Base-by-base conservation (phyloP, 208 protist genomes). In the Acanthamoeba healyi region DNA sequence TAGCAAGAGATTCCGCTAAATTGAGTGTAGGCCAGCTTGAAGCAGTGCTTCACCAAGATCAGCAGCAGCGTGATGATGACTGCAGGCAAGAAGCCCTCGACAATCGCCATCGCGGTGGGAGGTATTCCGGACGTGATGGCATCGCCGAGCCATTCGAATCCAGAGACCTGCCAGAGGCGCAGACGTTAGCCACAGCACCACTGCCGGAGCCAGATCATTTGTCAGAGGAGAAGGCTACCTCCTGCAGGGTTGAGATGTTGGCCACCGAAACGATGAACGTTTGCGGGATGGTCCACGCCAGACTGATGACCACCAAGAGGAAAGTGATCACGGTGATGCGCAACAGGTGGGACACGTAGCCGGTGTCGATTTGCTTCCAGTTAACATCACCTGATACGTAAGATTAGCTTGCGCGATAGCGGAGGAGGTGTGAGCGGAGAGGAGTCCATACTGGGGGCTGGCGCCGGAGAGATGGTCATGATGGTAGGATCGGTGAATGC, bases 291-390 rank as follows among this genome's bases (percentile, higher is more conserved):
- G 42, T 58, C 77, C 77, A 86, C 26, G 29, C 77, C 9, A 86
- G 77, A 15, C 44, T 42, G 77, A 86, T 86, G 6, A 86, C 42
- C 44, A 58, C 44, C 29, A 86, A 26, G n/a, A 36, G 12, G 10
- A 58, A 14, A 7, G 77, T 86, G 26, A 86, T 86, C 26, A 86
- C 38, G 10, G 14, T 9, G 44, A 86, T 86, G 7, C 46, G 40
- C 26, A 49, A 14, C 19, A 86, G 19, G n/a, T 86, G 77, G 46
- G 77, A 86, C n/a, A 51, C 77, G 77, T 86, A 86, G 77, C 77
- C 77, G n/a, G 19, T 61, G 34, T 36, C 32, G 6, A 86, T 4
- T 26, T 86, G 77, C 22, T 86, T 86, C 77, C 77, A 86, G 77
- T 86, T 86, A 0, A 86, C 77, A 32, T 86, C 77, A 29, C 44